Evolutionary conservation across 148 eudicot genomes (phyloP).

Genomic region (Chenopodium suecicum): DNA sequence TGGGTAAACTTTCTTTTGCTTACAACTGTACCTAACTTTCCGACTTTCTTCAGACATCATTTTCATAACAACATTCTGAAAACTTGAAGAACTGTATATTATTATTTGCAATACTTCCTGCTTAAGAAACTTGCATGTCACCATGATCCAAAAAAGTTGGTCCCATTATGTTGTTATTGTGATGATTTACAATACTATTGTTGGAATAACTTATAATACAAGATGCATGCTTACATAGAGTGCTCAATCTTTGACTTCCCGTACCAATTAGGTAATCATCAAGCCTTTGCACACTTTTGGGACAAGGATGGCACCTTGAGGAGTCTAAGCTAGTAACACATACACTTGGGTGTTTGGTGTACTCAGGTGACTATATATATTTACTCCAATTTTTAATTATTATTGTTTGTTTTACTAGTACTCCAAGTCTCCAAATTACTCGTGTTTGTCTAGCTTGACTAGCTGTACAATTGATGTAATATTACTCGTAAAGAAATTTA

Average conservation of each 20-base stretch:
- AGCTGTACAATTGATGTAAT: too few species aligned
- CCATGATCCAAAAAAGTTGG: not conserved
- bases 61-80: not conserved
- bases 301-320: not conserved
- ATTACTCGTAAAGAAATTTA: too few species aligned
- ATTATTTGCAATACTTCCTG: constrained; percentile 11
- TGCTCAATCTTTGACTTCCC: not conserved
- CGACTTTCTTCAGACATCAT: too few species aligned
- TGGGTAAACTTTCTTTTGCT: not conserved
- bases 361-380: too few species aligned
- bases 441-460: too few species aligned
- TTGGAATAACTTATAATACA: constrained; percentile 5
- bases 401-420: too few species aligned
- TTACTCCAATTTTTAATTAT: too few species aligned
- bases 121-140: not conserved
- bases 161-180: not conserved
- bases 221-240: constrained; percentile 12
- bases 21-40: not conserved
- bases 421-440: too few species aligned
- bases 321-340: not conserved
- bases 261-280: not conserved
- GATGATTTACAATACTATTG: not conserved
- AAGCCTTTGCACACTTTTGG: not conserved
- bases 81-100: not conserved
- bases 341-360: too few species aligned